Percentiles rank a stretch among this genome's conserved stretches.
phyloP scores from a whole-genome alignment of 257 asterid genomes.

The Nicotiana obtusifolia region DNA sequence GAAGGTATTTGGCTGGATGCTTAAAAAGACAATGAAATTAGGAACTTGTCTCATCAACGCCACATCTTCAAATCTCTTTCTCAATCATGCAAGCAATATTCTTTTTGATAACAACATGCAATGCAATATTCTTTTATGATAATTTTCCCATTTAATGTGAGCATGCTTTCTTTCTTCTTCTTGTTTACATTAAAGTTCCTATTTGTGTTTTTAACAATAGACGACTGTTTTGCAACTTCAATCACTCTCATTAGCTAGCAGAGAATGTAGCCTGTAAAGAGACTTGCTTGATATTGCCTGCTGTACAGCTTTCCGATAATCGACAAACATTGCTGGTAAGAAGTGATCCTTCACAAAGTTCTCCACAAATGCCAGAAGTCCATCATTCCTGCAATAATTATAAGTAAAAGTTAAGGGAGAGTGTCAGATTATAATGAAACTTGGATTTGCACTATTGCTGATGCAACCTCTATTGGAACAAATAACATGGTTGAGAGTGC shows the following conservation, averaged over 20 bases:
- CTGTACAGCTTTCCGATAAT: conserved; percentile 94
- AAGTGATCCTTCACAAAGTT: conserved; percentile 98
- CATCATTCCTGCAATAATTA: conserved; percentile 76
- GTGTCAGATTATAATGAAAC: not conserved
- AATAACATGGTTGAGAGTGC: not conserved
- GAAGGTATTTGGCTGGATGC: not conserved
- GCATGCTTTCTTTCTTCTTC: not conserved
- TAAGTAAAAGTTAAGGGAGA: not conserved
- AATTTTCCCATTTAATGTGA: not conserved
- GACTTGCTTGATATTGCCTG: conserved; percentile 99
- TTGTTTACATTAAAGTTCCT: not conserved
- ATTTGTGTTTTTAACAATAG: not conserved
- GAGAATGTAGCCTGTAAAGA: conserved; percentile 19
- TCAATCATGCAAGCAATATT: not conserved
- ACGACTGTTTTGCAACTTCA: not conserved
- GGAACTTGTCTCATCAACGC: not conserved
- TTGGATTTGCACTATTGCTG: not conserved
- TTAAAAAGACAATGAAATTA: not conserved
- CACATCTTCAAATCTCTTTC: not conserved
- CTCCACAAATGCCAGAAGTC: conserved; percentile 86
- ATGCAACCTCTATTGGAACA: not conserved
- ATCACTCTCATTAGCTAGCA: conserved; percentile 8
- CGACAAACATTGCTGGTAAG: conserved; percentile 97
- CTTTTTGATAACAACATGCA: not conserved
- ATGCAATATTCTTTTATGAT: not conserved